A percentile compares a stretch with the other conserved stretches of the same genome.
Conservation (phyloP, 2,329 filamentous ascomycete genomes). For the Fusarium sp. region DNA sequence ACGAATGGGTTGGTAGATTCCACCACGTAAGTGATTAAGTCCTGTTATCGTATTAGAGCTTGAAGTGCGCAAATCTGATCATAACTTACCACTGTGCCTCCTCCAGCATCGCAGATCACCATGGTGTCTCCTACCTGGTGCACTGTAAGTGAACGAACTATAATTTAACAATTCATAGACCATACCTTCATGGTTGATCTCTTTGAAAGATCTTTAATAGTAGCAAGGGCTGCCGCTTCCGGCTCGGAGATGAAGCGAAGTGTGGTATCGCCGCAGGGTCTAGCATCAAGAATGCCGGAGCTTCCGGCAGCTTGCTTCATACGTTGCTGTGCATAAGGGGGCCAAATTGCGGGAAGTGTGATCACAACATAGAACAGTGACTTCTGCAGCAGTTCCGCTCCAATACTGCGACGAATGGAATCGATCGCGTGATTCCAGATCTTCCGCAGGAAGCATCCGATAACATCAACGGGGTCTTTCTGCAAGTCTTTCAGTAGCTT, state of each 20-base stretch:
- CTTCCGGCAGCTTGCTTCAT: slow-evolving; percentile 52
- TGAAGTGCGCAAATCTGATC: rapidly evolving
- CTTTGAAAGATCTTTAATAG: slow-evolving; percentile 47
- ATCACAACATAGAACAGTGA: slow-evolving; percentile 53
- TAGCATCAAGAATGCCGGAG: slow-evolving; percentile 52
- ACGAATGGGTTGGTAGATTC: slow-evolving; percentile 36
- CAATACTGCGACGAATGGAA: slow-evolving; percentile 43
- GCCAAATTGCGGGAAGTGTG: slow-evolving; percentile 61
- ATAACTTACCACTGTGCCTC: slow-evolving; percentile 51
- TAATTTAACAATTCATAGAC: no score
- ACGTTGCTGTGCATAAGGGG: slow-evolving; percentile 49
- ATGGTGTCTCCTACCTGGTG: slow-evolving; percentile 39
- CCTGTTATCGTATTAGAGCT: slow-evolving; percentile 35
- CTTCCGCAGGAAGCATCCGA: slow-evolving; percentile 48
- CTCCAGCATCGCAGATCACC: slow-evolving; percentile 54
- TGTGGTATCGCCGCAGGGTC: slow-evolving; percentile 46
- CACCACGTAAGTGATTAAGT: slow-evolving; percentile 56
- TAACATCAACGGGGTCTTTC: slow-evolving; percentile 46
- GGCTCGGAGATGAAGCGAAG: slow-evolving; percentile 57
- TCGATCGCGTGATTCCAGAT: slow-evolving; percentile 51
- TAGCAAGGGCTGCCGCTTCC: slow-evolving; percentile 58
- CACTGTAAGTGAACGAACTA: background rate
- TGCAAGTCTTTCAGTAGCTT: background rate
- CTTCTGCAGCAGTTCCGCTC: slow-evolving; percentile 17
- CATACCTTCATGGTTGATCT: slow-evolving; percentile 40